A percentile compares a stretch with the other conserved stretches of the same genome.
These are phyloP conservation scores for Rhynchosporium secalis DNA, from an alignment of 2,329 filamentous ascomycete genomes.

Conservation along the genomic window DNA sequence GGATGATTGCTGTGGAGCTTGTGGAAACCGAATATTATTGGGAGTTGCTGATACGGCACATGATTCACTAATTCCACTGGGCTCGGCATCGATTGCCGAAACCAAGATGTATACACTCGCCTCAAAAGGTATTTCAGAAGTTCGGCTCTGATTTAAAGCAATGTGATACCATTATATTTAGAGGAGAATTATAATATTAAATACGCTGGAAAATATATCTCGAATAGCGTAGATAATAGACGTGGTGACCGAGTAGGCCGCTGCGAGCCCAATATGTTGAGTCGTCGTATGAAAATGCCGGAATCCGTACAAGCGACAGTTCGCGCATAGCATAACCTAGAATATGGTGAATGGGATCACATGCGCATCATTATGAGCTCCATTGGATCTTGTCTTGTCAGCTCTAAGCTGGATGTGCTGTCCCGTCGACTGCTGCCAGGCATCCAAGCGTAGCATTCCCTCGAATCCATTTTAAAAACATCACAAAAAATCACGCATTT, in stretches of 20 bases:
- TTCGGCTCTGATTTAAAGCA: neutral
- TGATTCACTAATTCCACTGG: neutral
- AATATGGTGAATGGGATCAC: conserved; percentile 19
- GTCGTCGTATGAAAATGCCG: conserved; percentile 13
- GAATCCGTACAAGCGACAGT: conserved; percentile 2
- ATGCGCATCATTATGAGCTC: conserved; percentile 6
- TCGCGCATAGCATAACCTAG: conserved; percentile 11
- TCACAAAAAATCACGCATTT: conserved; percentile 14
- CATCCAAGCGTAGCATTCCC: neutral
- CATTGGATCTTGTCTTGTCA: conserved; percentile 17
- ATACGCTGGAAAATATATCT: neutral
- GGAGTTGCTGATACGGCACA: neutral
- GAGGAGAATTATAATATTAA: neutral
- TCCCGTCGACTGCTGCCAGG: conserved; percentile 2
- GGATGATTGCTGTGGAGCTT: neutral
- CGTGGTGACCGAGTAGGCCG: conserved; percentile 1
- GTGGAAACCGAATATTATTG: neutral
- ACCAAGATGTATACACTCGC: neutral
- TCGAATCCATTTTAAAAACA: conserved; percentile 2
- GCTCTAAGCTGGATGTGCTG: conserved; percentile 18
- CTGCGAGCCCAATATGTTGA: conserved; percentile 9
- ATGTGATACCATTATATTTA: neutral
- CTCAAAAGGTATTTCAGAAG: neutral
- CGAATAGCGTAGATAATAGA: neutral
- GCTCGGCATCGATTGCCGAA: conserved; percentile 1